Evolutionary conservation across 2,329 filamentous ascomycete species (phyloP).

Genomic region (Neoscytalidium dimidiatum): DNA sequence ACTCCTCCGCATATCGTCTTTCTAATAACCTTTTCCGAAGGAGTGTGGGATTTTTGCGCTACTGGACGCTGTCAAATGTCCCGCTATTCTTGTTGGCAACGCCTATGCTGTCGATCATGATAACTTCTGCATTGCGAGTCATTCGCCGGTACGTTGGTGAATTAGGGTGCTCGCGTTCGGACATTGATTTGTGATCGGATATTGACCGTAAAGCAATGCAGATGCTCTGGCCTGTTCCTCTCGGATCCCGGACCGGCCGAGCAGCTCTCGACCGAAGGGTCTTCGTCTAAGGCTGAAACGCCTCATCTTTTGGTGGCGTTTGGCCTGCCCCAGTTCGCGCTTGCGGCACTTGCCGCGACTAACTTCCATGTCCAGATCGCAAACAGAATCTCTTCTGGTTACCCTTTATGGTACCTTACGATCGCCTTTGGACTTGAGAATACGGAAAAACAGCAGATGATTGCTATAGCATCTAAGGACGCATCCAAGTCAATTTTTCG

Average conservation of each 20-base stretch:
- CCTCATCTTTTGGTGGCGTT: constrained; percentile 39
- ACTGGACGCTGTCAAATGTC: constrained; percentile 85
- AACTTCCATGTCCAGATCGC: constrained; percentile 94
- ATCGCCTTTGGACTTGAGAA: constrained; percentile 52
- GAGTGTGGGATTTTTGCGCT: constrained; percentile 83
- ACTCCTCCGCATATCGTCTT: not conserved
- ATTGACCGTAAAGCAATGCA: not conserved
- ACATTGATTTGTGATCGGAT: not conserved
- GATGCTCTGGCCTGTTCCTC: not conserved
- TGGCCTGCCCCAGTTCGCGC: constrained; percentile 70
- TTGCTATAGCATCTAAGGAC: not conserved
- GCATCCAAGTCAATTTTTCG: constrained; percentile 20
- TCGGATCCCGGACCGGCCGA: not conserved
- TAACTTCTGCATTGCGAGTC: constrained; percentile 28
- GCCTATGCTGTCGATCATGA: constrained; percentile 72
- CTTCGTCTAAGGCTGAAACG: not conserved
- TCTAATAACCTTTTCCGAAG: constrained; percentile 49
- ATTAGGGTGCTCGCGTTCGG: not conserved
- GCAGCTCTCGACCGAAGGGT: not conserved
- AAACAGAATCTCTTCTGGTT: constrained; percentile 83
- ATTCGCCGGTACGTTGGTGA: not conserved
- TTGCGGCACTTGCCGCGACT: constrained; percentile 71
- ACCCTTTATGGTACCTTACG: constrained; percentile 87
- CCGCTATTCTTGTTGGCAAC: constrained; percentile 83
- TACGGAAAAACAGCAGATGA: not conserved